phyloP scores from a whole-genome alignment of 2,329 filamentous ascomycete genomes.

The Sporothrix brasiliensis region DNA sequence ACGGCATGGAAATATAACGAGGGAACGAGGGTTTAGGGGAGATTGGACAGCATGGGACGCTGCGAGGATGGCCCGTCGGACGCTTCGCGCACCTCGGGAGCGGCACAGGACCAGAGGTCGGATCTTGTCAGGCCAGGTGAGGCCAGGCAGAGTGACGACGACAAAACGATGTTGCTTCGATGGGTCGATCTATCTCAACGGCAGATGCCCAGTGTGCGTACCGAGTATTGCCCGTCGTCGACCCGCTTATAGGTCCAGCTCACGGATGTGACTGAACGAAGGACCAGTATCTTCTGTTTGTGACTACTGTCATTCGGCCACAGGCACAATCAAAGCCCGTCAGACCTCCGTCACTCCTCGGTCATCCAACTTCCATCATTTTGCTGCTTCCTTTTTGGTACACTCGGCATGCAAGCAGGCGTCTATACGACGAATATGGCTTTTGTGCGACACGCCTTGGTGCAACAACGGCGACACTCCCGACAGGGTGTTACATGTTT shows the following conservation, averaged over 20 bases:
- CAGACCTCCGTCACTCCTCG: neutral
- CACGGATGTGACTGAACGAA: neutral
- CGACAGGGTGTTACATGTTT: too few species aligned
- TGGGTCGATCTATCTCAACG: neutral
- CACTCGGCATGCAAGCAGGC: too few species aligned
- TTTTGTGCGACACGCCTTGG: too few species aligned
- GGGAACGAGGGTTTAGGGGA: neutral
- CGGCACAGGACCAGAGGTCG: neutral
- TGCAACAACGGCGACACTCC: too few species aligned
- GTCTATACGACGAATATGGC: too few species aligned
- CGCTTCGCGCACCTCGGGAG: neutral
- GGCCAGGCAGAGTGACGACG: neutral
- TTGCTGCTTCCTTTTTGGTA: too few species aligned
- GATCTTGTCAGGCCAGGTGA: too few species aligned
- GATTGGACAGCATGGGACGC: too few species aligned
- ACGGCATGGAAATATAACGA: neutral
- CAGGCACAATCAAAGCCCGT: neutral
- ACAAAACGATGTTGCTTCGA: neutral
- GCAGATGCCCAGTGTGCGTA: neutral
- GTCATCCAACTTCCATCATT: neutral
- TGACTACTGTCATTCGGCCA: conserved; percentile 4
- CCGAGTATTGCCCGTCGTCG: neutral
- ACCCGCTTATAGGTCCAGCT: neutral
- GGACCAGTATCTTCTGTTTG: neutral
- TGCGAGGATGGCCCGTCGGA: too few species aligned